Percentiles rank a stretch among this genome's conserved stretches.
Conservation (phyloP, 2,329 filamentous ascomycete species). For the Penicillium sp. region DNA sequence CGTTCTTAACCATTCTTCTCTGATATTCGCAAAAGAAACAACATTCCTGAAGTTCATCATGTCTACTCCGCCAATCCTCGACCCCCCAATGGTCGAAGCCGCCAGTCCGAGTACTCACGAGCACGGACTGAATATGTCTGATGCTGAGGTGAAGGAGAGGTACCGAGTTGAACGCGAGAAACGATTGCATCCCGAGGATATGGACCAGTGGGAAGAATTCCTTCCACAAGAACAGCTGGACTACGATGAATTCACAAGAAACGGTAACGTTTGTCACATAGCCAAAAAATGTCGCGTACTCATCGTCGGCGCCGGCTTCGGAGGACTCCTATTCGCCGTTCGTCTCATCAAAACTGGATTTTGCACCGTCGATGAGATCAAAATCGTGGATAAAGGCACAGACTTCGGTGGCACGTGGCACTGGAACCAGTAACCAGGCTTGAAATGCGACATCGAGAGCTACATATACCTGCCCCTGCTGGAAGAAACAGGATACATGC, state of each 20-base stretch:
- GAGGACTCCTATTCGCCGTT: background rate
- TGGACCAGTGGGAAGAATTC: background rate
- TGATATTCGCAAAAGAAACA: no score
- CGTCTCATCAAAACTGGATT: background rate
- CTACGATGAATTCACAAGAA: background rate
- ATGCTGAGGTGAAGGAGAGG: background rate
- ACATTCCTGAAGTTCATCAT: no score
- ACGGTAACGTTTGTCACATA: background rate
- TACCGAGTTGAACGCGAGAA: background rate
- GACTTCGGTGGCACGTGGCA: constrained; percentile 11
- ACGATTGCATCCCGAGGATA: background rate
- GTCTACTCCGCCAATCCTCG: no score
- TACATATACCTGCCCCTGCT: constrained; percentile 60
- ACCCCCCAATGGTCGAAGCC: background rate
- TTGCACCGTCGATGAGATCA: background rate
- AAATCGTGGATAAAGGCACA: background rate
- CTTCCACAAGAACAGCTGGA: background rate
- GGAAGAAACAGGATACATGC: constrained; percentile 61
- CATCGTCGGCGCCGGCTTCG: background rate
- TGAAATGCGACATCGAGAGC: constrained; percentile 58
- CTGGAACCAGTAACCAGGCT: constrained; percentile 50
- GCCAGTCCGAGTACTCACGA: background rate
- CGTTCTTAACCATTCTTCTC: no score
- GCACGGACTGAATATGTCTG: background rate
- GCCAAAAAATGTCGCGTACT: background rate